Conservation (phyloP, 2,329 filamentous ascomycete species). For the Nigrospora sphaerica region DNA sequence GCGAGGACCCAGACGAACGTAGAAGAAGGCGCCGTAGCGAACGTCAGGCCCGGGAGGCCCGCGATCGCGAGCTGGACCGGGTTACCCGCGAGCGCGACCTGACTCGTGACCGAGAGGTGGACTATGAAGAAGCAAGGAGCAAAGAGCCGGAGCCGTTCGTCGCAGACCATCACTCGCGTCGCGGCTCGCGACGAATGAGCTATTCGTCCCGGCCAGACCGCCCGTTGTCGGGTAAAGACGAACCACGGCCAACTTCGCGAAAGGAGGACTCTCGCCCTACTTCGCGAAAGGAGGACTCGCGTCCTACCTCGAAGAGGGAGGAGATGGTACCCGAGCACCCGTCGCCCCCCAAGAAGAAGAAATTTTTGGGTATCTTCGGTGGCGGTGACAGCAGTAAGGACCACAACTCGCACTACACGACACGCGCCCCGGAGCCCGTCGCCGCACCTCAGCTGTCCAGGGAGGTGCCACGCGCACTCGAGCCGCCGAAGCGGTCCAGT, state of each 20-base stretch:
- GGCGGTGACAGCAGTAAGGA: conserved; percentile 1
- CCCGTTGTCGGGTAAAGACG: not conserved
- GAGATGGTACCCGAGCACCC: not conserved
- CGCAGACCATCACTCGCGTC: conserved; percentile 3
- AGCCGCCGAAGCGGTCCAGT: not conserved
- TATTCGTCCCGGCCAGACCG: conserved; percentile 1
- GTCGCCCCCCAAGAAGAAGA: conserved; percentile 1
- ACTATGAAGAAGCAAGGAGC: not conserved
- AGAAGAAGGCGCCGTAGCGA: too few relatives aligned
- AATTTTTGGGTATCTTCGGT: conserved; percentile 1
- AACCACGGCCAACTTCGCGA: too few relatives aligned
- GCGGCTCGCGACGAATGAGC: conserved; percentile 3
- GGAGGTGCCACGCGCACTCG: not conserved
- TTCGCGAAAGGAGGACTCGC: too few relatives aligned
- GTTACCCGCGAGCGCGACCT: too few relatives aligned
- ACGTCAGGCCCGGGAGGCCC: not conserved
- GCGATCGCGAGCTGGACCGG: too few relatives aligned
- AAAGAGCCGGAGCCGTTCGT: conserved; percentile 4
- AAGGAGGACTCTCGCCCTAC: too few relatives aligned
- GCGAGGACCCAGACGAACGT: too few relatives aligned
- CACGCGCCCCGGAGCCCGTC: not conserved
- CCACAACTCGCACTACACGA: not conserved
- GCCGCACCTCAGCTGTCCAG: not conserved
- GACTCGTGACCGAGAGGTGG: too few relatives aligned
- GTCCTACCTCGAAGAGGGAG: too few relatives aligned